Conservation (phyloP, 805 yeast genomes). For the Cyberlindnera euphorbiae region DNA sequence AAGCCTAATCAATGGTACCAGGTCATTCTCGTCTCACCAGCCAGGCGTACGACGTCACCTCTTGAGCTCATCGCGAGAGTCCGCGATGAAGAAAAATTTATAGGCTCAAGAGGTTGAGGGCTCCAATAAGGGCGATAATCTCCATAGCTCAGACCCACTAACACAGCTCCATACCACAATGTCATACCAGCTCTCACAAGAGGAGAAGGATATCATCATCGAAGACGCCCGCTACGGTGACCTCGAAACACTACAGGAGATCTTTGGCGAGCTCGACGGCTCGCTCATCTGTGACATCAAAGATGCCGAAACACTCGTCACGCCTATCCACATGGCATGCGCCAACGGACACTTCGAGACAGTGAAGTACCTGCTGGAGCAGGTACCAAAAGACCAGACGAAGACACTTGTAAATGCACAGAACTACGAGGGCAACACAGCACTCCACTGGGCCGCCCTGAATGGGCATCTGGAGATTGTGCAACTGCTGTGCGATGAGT, state of each 20-base stretch:
- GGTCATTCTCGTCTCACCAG: no score
- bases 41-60: no score
- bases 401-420: conserved; percentile 41
- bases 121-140: no score
- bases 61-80: not conserved
- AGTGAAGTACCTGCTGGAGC: conserved; percentile 51
- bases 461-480: conserved; percentile 80
- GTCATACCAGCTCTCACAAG: conserved; percentile 43
- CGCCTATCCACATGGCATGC: conserved; percentile 91
- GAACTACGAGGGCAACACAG: conserved; percentile 87
- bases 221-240: conserved; percentile 89
- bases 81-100: conserved; percentile 2
- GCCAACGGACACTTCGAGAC: conserved; percentile 86
- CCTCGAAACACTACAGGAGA: conserved; percentile 62
- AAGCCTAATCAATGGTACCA: no score
- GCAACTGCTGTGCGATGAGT: conserved; percentile 63
- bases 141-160: not conserved
- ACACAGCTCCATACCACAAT: conserved; percentile 4
- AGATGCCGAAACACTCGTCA: conserved; percentile 62
- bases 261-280: conserved; percentile 56
- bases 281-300: conserved; percentile 38
- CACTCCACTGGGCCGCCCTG: conserved; percentile 93
- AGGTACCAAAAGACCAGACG: conserved; percentile 42
- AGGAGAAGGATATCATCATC: conserved; percentile 77
- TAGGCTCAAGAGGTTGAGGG: no score